Evolutionary conservation across 2,329 filamentous ascomycete genomes (phyloP).

Genomic region (Alternaria novae-zelandiae): DNA sequence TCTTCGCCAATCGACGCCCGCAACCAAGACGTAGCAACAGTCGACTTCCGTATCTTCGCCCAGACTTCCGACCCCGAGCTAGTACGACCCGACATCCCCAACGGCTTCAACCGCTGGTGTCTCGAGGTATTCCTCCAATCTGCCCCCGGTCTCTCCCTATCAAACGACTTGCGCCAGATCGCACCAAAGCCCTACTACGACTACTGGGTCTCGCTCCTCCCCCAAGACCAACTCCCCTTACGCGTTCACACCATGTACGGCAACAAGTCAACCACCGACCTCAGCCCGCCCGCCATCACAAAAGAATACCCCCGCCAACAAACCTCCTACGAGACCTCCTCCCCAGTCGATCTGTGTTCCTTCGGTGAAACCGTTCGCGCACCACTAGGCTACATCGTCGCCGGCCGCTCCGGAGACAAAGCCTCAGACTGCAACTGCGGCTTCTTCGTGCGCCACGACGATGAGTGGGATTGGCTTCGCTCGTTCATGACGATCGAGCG

Average conservation of each 20-base stretch:
- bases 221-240: constrained; percentile 27
- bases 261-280: background rate
- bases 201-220: constrained; percentile 34
- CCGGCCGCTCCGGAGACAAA: constrained; percentile 53
- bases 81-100: constrained; percentile 29
- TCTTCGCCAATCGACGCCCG: constrained; percentile 31
- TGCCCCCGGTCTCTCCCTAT: constrained; percentile 50
- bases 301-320: constrained; percentile 27
- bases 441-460: constrained; percentile 43
- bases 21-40: constrained; percentile 46
- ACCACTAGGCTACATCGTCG: constrained; percentile 53
- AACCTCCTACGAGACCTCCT: constrained; percentile 38
- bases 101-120: constrained; percentile 36
- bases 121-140: constrained; percentile 46
- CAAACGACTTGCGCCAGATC: constrained; percentile 30
- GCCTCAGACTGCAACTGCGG: constrained; percentile 47
- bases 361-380: constrained; percentile 38
- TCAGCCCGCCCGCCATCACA: constrained; percentile 22
- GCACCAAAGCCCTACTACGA: constrained; percentile 35
- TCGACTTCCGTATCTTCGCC: constrained; percentile 44
- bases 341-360: constrained; percentile 7
- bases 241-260: constrained; percentile 25
- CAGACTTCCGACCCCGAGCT: constrained; percentile 29
- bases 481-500: constrained; percentile 33
- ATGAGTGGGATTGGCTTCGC: constrained; percentile 44